Conservation (phyloP, 352 stramenopile genomes). For the Globisporangium uncinulatum region DNA sequence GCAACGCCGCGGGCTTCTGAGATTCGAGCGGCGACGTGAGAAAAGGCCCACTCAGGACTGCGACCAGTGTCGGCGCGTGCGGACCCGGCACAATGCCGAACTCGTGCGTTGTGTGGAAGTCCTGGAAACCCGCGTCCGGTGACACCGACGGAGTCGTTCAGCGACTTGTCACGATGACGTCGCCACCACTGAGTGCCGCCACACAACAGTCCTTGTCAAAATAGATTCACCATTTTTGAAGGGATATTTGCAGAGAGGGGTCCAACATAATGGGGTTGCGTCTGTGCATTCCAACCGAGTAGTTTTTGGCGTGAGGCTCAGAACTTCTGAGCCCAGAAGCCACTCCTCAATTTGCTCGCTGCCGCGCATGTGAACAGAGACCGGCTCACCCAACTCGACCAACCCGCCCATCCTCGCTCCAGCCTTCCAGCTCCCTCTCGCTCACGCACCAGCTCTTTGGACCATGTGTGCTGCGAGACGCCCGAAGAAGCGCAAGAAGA, state of each 20-base stretch:
- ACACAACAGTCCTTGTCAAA: no score
- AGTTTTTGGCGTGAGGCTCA: no score
- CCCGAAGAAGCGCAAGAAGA: background rate
- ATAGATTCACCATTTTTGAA: no score
- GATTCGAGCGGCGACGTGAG: background rate
- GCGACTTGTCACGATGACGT: no score
- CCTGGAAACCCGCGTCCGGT: constrained; percentile 41
- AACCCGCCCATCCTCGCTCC: background rate
- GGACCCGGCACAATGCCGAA: no score
- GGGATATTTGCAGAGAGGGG: no score
- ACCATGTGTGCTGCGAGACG: background rate
- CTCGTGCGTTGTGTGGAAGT: constrained; percentile 35
- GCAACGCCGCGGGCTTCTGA: constrained; percentile 16
- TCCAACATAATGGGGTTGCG: no score
- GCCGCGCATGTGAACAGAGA: background rate
- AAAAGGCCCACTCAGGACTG: background rate
- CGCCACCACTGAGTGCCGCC: no score
- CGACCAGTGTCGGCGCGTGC: background rate
- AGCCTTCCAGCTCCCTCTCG: no score
- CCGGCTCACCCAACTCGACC: background rate
- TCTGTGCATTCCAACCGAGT: no score
- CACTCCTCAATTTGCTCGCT: constrained; percentile 1
- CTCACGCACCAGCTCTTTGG: background rate
- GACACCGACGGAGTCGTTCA: constrained; percentile 17
- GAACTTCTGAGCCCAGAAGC: no score